Conservation (phyloP, 257 asterid genomes). For the Solanum chmielewskii region DNA sequence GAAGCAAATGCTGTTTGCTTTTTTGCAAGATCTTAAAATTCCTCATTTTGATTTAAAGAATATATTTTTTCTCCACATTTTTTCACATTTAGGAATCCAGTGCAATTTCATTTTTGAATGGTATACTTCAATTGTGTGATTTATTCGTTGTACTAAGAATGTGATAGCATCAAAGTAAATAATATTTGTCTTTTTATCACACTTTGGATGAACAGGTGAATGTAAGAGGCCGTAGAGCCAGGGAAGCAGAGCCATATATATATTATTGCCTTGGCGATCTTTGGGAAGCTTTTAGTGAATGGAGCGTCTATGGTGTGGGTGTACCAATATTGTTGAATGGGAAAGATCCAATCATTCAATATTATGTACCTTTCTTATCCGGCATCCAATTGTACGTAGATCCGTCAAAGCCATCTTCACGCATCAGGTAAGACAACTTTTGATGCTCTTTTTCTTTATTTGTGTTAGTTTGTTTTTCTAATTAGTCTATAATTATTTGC, state of each 20-base stretch:
- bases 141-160: background rate
- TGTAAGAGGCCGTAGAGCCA: constrained; percentile 13
- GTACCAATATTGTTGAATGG: constrained; percentile 52
- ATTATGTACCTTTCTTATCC: constrained; percentile 64
- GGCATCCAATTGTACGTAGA: constrained; percentile 69
- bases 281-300: constrained; percentile 45
- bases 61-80: background rate
- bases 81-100: background rate
- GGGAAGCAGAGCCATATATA: constrained; percentile 22
- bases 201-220: constrained; percentile 22
- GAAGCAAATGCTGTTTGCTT: background rate
- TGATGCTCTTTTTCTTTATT: background rate
- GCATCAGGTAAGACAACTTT: constrained; percentile 23
- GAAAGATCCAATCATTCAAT: constrained; percentile 39
- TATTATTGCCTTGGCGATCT: constrained; percentile 57
- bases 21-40: background rate
- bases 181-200: background rate
- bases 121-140: background rate
- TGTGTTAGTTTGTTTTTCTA: background rate
- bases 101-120: background rate
- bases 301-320: constrained; percentile 63
- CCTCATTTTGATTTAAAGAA: background rate
- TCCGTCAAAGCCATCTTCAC: constrained; percentile 30
- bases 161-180: background rate
- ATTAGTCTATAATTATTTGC: background rate